Evolutionary conservation across 2,329 filamentous ascomycete genomes (phyloP), one percentile per base, ranked within the genome.

Genomic region (Claviceps arundinis): DNA sequence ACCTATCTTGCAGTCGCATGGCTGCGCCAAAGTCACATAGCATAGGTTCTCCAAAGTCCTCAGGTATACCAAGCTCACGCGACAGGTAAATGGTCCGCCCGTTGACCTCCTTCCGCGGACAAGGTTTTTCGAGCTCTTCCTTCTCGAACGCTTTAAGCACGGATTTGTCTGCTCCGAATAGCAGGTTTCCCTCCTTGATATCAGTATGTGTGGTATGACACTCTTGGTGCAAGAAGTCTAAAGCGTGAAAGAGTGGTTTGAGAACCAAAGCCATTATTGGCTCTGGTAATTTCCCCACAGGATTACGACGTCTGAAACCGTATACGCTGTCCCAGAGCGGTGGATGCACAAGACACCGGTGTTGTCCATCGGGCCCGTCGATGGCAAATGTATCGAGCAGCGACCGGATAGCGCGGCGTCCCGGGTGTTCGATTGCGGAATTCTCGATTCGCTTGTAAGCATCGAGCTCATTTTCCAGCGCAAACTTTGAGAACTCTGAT

Each of bases 1-100:
- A 11, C n/a, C 68, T 51, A 38, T 48, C 11, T 9, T 65, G 65
- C 4, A 70, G 69, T 0, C 19, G 0, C 11, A 73, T 60, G 7
- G 72, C 73, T 0, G 72, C 71, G 13, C 74, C 73, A 55, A 78
- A 73, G 55, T 78, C 75, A 53, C 74, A 74, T 6, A 77, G 62
- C 1, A 75, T 62, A 0, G 68, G 67, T 0, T 56, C 60, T 1
- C 68, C 68, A 26, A 54, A 51, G 5, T 56, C 44, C 5, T 61
- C 62, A 0, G 68, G 67, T 49, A 65, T 60, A 53, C 56, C 51
- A 5, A 75, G 63, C 19, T 66, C 58, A 4, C 66, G 69, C 4
- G 71, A 76, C 0, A 37, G 13, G 51, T 76, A 75, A 4, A 76
- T 70, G 3, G 37, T 61, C 56, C 68, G 64, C 17, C 62, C 69